phyloP scores from a whole-genome alignment of 2,329 filamentous ascomycete genomes.

The Epicoccum sorghinum region DNA sequence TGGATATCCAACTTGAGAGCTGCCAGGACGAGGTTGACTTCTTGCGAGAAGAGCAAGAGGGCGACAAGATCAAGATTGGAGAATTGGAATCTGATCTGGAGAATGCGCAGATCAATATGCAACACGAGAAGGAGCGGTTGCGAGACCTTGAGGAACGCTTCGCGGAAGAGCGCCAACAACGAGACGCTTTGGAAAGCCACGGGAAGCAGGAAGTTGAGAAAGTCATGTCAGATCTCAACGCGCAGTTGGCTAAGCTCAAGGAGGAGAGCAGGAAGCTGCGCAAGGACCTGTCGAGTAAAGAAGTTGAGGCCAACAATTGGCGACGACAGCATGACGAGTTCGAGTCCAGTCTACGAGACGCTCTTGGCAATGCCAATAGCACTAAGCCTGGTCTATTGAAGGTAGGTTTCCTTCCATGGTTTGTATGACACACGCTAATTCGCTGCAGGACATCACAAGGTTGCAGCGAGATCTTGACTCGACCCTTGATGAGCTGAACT shows the following conservation, averaged over 20 bases:
- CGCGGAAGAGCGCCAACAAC: constrained; percentile 79
- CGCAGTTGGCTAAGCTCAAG: constrained; percentile 78
- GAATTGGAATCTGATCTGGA: constrained; percentile 86
- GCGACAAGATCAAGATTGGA: constrained; percentile 96
- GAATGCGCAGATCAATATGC: constrained; percentile 76
- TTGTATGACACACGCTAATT: neutral
- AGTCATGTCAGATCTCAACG: constrained; percentile 89
- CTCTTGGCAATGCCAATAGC: constrained; percentile 84
- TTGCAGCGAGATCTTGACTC: constrained; percentile 87
- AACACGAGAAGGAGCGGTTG: constrained; percentile 78
- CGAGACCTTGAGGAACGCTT: constrained; percentile 66
- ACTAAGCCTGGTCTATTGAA: constrained; percentile 85
- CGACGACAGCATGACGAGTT: constrained; percentile 89
- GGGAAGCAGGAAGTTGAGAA: constrained; percentile 97
- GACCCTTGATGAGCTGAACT: constrained; percentile 81
- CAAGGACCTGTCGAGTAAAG: constrained; percentile 80
- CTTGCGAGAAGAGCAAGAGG: constrained; percentile 93
- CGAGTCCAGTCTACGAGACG: constrained; percentile 85
- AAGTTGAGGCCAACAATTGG: constrained; percentile 89
- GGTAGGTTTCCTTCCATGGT: constrained; percentile 51
- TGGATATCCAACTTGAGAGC: constrained; percentile 91
- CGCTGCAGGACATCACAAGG: constrained; percentile 74
- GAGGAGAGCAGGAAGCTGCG: constrained; percentile 84
- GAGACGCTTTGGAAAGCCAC: constrained; percentile 82
- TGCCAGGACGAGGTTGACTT: constrained; percentile 93